Percentiles rank a stretch among this genome's conserved stretches.
Conservation (phyloP, 106 monocot genomes). For the Triglochin maritima region DNA sequence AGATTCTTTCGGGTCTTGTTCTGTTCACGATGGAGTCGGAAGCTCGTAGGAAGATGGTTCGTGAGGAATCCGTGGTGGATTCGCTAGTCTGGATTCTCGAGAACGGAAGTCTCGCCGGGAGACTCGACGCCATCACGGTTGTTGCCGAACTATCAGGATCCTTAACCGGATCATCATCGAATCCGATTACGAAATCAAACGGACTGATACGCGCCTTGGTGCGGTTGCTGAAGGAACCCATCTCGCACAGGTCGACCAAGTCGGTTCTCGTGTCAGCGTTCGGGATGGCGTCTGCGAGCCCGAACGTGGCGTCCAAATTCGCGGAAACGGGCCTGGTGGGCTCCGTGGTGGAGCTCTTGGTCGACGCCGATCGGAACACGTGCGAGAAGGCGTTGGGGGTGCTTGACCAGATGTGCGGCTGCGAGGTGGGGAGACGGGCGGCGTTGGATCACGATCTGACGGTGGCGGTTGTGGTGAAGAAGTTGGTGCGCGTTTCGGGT, state of each 20-base stretch:
- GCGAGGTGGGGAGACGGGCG: conserved; percentile 15
- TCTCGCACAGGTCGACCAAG: conserved; percentile 47
- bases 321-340: conserved; percentile 28
- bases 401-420: conserved; percentile 27
- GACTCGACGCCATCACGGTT: conserved; percentile 31
- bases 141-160: conserved; percentile 13
- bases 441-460: conserved; percentile 33
- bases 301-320: conserved; percentile 9
- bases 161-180: not conserved
- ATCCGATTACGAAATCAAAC: conserved; percentile 3
- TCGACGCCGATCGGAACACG: conserved; percentile 51
- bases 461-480: conserved; percentile 59
- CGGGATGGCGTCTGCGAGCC: conserved; percentile 25
- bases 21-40: not conserved
- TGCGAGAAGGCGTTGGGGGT: conserved; percentile 53
- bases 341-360: conserved; percentile 36
- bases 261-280: conserved; percentile 37
- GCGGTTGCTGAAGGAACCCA: conserved; percentile 41
- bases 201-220: conserved; percentile 22
- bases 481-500: conserved; percentile 49
- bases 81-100: conserved; percentile 30
- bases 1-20: conserved; percentile 39
- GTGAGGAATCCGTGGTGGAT: conserved; percentile 10
- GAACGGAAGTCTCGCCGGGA: conserved; percentile 18
- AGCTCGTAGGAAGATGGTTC: no score